A percentile compares a stretch with the other conserved stretches of the same genome.
Conservation (phyloP, 768 basidiomycete species). For the Lyophyllum shimeji region DNA sequence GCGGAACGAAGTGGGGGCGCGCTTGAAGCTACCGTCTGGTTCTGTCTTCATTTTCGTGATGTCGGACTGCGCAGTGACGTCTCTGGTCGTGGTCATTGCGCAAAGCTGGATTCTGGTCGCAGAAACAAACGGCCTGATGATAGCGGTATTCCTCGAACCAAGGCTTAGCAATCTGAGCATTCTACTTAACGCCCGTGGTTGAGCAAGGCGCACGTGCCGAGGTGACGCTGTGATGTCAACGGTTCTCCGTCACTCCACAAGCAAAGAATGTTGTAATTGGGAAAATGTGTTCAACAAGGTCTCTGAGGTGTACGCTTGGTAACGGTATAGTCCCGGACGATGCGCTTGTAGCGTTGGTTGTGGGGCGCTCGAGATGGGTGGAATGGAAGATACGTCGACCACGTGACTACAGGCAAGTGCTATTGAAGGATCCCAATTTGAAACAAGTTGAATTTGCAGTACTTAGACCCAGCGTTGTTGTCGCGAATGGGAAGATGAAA, state of each 20-base stretch:
- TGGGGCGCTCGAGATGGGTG: too few relatives aligned
- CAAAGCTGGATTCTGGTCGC: not conserved
- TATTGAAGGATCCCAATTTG: too few relatives aligned
- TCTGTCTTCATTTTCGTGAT: constrained; percentile 51
- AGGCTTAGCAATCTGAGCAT: constrained; percentile 7
- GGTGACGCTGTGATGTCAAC: constrained; percentile 6
- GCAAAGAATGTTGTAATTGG: not conserved
- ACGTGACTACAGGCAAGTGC: too few relatives aligned
- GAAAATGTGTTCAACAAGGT: not conserved
- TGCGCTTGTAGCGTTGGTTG: not conserved
- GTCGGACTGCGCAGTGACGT: constrained; percentile 42
- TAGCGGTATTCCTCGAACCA: constrained; percentile 5
- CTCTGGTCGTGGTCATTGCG: constrained; percentile 24
- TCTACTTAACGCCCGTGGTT: not conserved
- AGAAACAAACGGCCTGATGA: not conserved
- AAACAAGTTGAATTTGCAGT: too few relatives aligned
- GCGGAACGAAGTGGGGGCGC: constrained; percentile 53
- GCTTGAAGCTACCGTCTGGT: constrained; percentile 53
- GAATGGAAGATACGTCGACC: too few relatives aligned
- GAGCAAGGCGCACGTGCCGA: constrained; percentile 4
- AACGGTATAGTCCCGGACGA: not conserved
- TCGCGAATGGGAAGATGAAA: too few relatives aligned
- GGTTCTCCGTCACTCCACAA: not conserved
- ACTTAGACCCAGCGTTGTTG: too few relatives aligned
- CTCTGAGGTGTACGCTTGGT: too few relatives aligned